Conservation (phyloP, 495 filamentous ascomycete genomes). For the Parathielavia hyrcaniae region DNA sequence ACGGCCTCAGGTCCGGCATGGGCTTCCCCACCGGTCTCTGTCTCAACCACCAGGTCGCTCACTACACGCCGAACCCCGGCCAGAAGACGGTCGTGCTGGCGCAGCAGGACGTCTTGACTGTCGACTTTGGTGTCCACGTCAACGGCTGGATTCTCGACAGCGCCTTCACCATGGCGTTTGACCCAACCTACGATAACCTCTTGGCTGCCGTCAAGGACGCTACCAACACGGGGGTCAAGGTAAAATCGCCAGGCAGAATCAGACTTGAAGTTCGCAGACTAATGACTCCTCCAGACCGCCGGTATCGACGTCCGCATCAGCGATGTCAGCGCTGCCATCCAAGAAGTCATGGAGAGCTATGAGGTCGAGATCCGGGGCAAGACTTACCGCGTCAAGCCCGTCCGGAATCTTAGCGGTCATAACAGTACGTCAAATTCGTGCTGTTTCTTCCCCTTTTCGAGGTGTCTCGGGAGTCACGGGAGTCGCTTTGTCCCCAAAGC, state of each 20-base stretch:
- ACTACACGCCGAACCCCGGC: constrained; percentile 85
- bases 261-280: neutral
- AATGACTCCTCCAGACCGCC: constrained; percentile 40
- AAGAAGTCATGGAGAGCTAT: constrained; percentile 86
- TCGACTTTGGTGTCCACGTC: constrained; percentile 88
- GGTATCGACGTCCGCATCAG: constrained; percentile 75
- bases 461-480: no score
- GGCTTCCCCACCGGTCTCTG: constrained; percentile 87
- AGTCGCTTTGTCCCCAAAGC: no score
- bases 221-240: constrained; percentile 79
- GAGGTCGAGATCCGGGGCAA: constrained; percentile 72
- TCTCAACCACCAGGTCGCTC: constrained; percentile 80
- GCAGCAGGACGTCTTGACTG: constrained; percentile 83
- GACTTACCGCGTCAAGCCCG: constrained; percentile 73
- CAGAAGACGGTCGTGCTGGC: constrained; percentile 68
- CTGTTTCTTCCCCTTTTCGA: no score
- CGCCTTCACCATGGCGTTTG: constrained; percentile 84
- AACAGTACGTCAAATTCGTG: no score
- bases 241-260: neutral
- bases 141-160: constrained; percentile 89
- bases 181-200: constrained; percentile 78
- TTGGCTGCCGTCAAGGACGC: constrained; percentile 76
- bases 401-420: constrained; percentile 83
- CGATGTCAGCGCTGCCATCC: constrained; percentile 69
- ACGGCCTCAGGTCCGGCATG: constrained; percentile 71